A percentile compares a stretch with the other conserved stretches of the same genome.
Conservation (phyloP, 257 asterid genomes). For the Coffea canephora region DNA sequence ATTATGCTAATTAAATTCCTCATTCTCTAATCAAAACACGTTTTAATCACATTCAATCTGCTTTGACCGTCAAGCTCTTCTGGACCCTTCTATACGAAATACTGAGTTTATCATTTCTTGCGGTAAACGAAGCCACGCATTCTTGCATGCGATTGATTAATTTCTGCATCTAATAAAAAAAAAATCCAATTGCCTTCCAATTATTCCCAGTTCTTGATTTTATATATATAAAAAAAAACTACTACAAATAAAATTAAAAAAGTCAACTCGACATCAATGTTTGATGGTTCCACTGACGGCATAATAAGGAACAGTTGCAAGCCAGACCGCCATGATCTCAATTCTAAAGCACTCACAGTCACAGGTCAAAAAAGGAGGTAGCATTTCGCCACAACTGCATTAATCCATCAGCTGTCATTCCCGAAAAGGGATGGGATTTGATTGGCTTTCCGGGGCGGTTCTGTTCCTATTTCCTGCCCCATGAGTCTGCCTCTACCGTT, state of each 20-base stretch:
- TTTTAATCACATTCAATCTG: neutral
- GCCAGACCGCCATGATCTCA: neutral
- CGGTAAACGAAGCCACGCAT: no score
- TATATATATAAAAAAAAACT: neutral
- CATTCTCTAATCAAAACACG: neutral
- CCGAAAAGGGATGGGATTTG: neutral
- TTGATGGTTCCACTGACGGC: neutral
- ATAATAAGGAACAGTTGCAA: neutral
- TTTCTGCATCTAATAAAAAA: neutral
- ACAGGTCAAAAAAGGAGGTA: neutral
- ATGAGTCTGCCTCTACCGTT: neutral
- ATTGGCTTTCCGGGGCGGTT: slow-evolving; percentile 2
- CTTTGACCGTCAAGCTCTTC: neutral
- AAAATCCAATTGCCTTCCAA: neutral
- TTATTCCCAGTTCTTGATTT: neutral
- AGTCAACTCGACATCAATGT: neutral
- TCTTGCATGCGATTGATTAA: neutral
- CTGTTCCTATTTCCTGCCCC: neutral
- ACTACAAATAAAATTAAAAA: neutral
- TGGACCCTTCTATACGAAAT: no score
- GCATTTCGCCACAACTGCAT: neutral
- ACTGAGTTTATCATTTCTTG: no score
- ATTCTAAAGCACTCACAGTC: neutral
- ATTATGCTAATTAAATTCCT: neutral
- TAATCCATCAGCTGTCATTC: neutral